Base-by-base conservation (phyloP, 768 basidiomycete species). In the Cystoderma amianthinum region DNA sequence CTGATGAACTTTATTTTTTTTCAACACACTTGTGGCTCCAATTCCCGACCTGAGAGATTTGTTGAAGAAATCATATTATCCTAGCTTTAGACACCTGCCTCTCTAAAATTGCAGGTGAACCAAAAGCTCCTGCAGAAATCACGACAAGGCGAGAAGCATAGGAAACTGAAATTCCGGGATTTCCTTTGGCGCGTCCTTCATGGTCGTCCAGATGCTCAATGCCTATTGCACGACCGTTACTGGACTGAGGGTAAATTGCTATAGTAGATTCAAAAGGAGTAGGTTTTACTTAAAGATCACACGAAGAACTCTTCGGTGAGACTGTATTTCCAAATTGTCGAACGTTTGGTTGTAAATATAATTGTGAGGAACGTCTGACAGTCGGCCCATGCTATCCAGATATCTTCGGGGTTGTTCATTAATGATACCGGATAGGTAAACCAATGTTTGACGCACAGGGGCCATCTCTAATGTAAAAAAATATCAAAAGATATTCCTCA, bases 11-110 rank as follows among this genome's bases (percentile, higher is more conserved):
- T 64, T 65, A 39, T 73, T 60, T 25, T 59, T 61, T 30, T 69
- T 51, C 32, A 88, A 61, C 25, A 82, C 48, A 1, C 59, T 53
- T 2, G 54, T 48, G 1, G 72, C 66, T 2, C 88, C 88, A 41
- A 93, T 82, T 5, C 89, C 53, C 0, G 50, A 71, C 50, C 76
- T 40, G n/a, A n/a, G n/a, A n/a, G n/a, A n/a, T n/a, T n/a, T n/a
- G n/a, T n/a, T n/a, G 19, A 12, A 38, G 12, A 7, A 16, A 20
- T 5, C 6, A 5, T 9, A 9, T 23, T 6, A 23, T 17, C 17
- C 19, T 13, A 10, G 7, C 17, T 13, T 36, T 38, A 38, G 37
- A 19, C 6, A 10, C 16, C 17, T 9, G 24, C 37, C 37, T 63
- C 46, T 80, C 77, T 9, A 81, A 58, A 17, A 81, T 74, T 1